phyloP scores from a whole-genome alignment of 2,329 filamentous ascomycete species.

The Aspergillus bombycis region DNA sequence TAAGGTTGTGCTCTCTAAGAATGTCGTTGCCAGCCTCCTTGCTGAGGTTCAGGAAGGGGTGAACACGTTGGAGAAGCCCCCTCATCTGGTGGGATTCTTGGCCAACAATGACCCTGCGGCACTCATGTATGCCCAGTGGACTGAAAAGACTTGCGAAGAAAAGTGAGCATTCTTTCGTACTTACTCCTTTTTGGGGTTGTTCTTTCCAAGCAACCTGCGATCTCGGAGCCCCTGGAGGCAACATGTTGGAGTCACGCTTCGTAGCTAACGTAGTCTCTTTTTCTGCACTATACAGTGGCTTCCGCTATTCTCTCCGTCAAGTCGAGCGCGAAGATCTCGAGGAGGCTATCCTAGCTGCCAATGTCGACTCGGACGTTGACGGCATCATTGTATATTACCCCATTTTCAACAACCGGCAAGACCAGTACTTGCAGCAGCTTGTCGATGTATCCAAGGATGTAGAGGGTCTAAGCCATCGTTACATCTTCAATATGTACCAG shows the following conservation, averaged over 20 bases:
- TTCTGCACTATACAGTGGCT: conserved; percentile 64
- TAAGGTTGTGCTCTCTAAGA: conserved; percentile 89
- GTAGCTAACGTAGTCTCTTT: conserved; percentile 24
- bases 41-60: conserved; percentile 77
- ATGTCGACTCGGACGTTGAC: conserved; percentile 75
- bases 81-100: conserved; percentile 86
- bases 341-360: conserved; percentile 83
- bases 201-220: conserved; percentile 14
- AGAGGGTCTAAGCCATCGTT: conserved; percentile 88
- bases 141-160: conserved; percentile 91
- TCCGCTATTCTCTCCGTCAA: conserved; percentile 81
- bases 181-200: conserved; percentile 7
- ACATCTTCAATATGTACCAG: conserved; percentile 99
- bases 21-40: conserved; percentile 81
- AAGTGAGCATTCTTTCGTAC: conserved; percentile 67
- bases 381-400: conserved; percentile 98
- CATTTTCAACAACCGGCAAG: conserved; percentile 87
- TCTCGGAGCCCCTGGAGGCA: conserved; percentile 14
- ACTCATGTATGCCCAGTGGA: conserved; percentile 94
- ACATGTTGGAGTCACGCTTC: conserved; percentile 12
- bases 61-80: conserved; percentile 70
- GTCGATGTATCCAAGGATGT: conserved; percentile 91
- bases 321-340: conserved; percentile 88
- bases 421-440: conserved; percentile 94
- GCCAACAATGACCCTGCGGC: conserved; percentile 91